These are phyloP conservation scores for Beauveria rudraprayagi DNA, from an alignment of 2,329 filamentous ascomycete genomes.

Conservation along the genomic window DNA sequence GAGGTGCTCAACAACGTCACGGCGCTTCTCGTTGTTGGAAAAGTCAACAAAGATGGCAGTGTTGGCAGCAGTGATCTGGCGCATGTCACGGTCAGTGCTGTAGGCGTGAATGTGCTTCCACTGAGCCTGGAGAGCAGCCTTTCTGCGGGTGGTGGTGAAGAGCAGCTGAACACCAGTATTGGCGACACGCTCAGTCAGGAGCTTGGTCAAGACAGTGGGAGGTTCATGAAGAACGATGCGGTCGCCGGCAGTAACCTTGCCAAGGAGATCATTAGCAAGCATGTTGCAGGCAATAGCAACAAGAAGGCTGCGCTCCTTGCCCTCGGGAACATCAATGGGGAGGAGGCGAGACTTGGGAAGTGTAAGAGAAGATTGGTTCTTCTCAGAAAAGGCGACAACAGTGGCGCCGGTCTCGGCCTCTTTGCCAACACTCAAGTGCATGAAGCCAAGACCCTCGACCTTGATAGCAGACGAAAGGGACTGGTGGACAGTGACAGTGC, in stretches of 20 bases:
- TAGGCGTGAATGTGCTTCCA: slow-evolving; percentile 11
- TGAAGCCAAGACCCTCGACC: slow-evolving; percentile 8
- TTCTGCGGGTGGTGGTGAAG: slow-evolving; percentile 9
- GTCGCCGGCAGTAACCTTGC: slow-evolving; percentile 3
- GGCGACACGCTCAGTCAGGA: slow-evolving; percentile 1
- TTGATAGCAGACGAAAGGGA: slow-evolving; percentile 8
- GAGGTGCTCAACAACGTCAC: slow-evolving; percentile 10
- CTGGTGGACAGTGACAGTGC: slow-evolving; percentile 7
- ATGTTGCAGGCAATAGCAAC: slow-evolving; percentile 10
- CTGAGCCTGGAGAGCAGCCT: slow-evolving; percentile 3
- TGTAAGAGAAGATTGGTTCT: slow-evolving; percentile 7
- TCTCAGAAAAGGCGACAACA: slow-evolving; percentile 7
- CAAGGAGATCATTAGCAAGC: slow-evolving; percentile 6
- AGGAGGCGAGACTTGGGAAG: slow-evolving; percentile 9
- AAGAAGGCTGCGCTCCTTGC: slow-evolving; percentile 3
- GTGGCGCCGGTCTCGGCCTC: slow-evolving; percentile 5
- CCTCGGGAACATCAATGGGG: slow-evolving; percentile 6
- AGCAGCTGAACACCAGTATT: slow-evolving; percentile 8
- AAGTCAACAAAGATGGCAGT: slow-evolving; percentile 10
- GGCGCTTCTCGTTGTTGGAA: slow-evolving; percentile 4
- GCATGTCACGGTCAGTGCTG: slow-evolving; percentile 8
- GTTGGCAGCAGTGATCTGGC: slow-evolving; percentile 8
- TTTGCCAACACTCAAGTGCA: slow-evolving; percentile 8
- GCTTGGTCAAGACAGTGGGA: slow-evolving; percentile 3
- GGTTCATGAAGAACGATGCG: slow-evolving; percentile 11